These are phyloP conservation scores for Rhodotorula sp. DNA, from an alignment of 1,284 basidiomycete species.

Conservation along the genomic window DNA sequence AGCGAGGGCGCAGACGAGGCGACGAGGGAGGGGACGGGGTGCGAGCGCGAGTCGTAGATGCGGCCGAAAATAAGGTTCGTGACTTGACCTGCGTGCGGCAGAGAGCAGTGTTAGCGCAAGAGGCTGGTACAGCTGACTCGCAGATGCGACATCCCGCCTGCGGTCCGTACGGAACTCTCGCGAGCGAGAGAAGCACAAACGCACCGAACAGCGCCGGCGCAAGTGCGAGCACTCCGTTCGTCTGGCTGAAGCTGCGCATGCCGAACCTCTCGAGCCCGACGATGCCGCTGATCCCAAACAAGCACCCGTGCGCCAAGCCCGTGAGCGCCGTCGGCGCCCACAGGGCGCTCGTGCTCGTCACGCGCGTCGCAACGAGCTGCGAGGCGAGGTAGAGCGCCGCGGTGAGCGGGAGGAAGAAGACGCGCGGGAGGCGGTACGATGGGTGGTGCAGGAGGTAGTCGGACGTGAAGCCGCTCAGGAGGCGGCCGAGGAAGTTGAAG, in stretches of 20 bases:
- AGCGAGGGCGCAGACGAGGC: not conserved
- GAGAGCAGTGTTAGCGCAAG: not conserved
- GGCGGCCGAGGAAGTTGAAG: slow-evolving; percentile 39
- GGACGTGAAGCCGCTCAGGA: slow-evolving; percentile 27
- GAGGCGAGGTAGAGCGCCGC: slow-evolving; percentile 17
- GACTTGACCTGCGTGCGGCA: slow-evolving; percentile 20
- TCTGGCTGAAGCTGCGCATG: slow-evolving; percentile 27
- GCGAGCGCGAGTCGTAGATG: slow-evolving; percentile 28
- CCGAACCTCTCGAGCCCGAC: slow-evolving; percentile 40
- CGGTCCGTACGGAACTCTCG: too few species aligned
- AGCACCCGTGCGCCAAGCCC: slow-evolving; percentile 31
- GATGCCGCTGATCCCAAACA: slow-evolving; percentile 33
- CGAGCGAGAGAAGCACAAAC: not conserved
- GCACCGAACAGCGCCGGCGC: slow-evolving; percentile 37
- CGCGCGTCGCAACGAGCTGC: slow-evolving; percentile 1
- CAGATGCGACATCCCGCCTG: too few species aligned
- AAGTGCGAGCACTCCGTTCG: slow-evolving; percentile 34
- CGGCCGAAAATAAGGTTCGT: slow-evolving; percentile 38
- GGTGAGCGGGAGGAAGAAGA: slow-evolving; percentile 32
- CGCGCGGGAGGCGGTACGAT: not conserved
- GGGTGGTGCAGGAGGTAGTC: slow-evolving; percentile 30
- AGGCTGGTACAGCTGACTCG: too few species aligned
- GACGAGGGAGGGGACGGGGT: too few species aligned
- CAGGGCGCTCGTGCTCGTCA: not conserved
- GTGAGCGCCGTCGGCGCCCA: slow-evolving; percentile 33